A percentile compares a stretch with the other conserved stretches of the same genome.
Evolutionary conservation across 2,329 filamentous ascomycete species (phyloP).

Genomic region (Phoma sp.): DNA sequence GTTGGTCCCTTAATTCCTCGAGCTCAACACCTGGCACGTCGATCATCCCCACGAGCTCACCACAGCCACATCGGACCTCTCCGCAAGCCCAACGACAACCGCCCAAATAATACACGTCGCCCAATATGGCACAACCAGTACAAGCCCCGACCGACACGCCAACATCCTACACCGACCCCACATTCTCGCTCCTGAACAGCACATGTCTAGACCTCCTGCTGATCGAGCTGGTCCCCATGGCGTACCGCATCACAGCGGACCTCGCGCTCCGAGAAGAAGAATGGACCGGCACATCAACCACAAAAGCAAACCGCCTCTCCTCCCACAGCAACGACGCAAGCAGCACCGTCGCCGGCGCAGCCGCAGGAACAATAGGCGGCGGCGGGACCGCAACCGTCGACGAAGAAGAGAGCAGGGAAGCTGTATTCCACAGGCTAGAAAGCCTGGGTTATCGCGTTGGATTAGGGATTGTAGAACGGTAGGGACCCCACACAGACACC

Average conservation of each 20-base stretch:
- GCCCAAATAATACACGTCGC: too few relatives aligned
- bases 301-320: conserved; percentile 27
- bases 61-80: background rate
- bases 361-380: conserved; percentile 25
- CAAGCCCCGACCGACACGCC: conserved; percentile 24
- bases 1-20: too few relatives aligned
- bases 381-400: conserved; percentile 57
- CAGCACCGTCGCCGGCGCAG: conserved; percentile 36
- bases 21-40: too few relatives aligned
- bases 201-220: conserved; percentile 93
- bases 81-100: too few relatives aligned
- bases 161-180: conserved; percentile 68
- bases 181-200: conserved; percentile 77
- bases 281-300: conserved; percentile 33
- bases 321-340: conserved; percentile 33
- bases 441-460: conserved; percentile 89
- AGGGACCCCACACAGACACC: conserved; percentile 25
- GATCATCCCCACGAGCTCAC: too few relatives aligned
- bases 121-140: conserved; percentile 25
- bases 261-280: conserved; percentile 63
- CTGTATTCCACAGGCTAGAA: conserved; percentile 85
- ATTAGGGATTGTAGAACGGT: conserved; percentile 90
- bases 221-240: conserved; percentile 95
- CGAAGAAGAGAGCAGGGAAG: conserved; percentile 83
- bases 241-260: conserved; percentile 82